These are phyloP conservation scores for Lupinus albus DNA, from an alignment of 306 rosid genomes.

Conservation along the genomic window DNA sequence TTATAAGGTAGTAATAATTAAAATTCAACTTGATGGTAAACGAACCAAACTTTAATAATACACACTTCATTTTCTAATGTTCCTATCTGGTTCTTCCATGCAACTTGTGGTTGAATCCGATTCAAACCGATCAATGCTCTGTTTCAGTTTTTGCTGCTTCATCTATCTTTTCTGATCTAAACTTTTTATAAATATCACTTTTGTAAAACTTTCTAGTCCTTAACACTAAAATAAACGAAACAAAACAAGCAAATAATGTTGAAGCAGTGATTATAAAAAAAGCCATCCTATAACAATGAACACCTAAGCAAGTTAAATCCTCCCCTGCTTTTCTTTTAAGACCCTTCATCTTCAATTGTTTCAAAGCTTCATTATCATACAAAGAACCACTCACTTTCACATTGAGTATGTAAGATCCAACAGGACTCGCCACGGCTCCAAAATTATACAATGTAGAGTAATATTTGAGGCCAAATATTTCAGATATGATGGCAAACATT, in stretches of 20 bases:
- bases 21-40: background rate
- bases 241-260: conserved; percentile 50
- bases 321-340: conserved; percentile 42
- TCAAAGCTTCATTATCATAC: conserved; percentile 64
- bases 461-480: conserved; percentile 70
- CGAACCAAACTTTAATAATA: background rate
- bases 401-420: conserved; percentile 60
- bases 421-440: conserved; percentile 60
- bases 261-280: conserved; percentile 58
- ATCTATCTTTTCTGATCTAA: conserved; percentile 35
- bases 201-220: conserved; percentile 62
- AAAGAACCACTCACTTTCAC: conserved; percentile 62
- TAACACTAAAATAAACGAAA: conserved; percentile 56
- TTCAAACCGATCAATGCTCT: background rate
- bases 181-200: conserved; percentile 62
- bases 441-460: conserved; percentile 62
- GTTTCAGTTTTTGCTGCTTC: conserved; percentile 10
- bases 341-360: conserved; percentile 52
- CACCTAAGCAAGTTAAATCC: conserved; percentile 58
- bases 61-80: background rate
- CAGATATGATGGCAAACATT: conserved; percentile 69
- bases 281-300: conserved; percentile 50
- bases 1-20: background rate
- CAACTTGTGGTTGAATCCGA: conserved; percentile 23
- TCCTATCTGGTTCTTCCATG: background rate